A percentile compares a stretch with the other conserved stretches of the same genome.
Conservation (phyloP, 2,329 filamentous ascomycete species). For the Alternaria burnsii region DNA sequence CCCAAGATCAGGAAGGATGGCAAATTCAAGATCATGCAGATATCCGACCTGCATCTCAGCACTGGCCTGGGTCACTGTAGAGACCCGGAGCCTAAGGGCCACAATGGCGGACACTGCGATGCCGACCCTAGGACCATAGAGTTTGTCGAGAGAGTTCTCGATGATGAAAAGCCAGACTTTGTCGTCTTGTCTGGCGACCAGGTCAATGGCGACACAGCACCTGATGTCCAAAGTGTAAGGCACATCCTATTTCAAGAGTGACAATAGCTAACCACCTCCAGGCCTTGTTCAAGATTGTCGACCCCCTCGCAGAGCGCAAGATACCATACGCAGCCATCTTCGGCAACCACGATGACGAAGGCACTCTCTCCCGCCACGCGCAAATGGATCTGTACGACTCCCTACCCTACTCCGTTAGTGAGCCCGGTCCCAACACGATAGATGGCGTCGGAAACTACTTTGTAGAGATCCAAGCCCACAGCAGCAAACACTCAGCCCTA, state of each 20-base stretch:
- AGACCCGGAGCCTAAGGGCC: constrained; percentile 79
- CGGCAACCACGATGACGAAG: constrained; percentile 97
- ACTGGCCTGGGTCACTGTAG: constrained; percentile 87
- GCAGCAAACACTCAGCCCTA: constrained; percentile 85
- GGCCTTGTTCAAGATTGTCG: constrained; percentile 93
- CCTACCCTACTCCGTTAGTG: constrained; percentile 88
- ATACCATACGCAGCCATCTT: constrained; percentile 95
- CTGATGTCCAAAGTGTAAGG: constrained; percentile 83
- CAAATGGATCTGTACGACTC: constrained; percentile 89
- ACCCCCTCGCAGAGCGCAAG: constrained; percentile 82
- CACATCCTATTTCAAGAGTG: neutral
- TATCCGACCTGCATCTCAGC: constrained; percentile 92
- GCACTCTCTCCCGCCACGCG: constrained; percentile 74
- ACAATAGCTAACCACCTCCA: constrained; percentile 43
- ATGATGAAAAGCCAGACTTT: constrained; percentile 92
- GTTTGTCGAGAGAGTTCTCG: constrained; percentile 82
- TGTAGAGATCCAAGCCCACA: constrained; percentile 85
- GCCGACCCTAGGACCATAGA: constrained; percentile 91
- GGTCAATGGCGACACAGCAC: constrained; percentile 91
- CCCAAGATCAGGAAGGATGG: constrained; percentile 86
- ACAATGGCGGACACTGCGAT: constrained; percentile 81
- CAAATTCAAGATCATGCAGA: constrained; percentile 96
- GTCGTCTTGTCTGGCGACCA: constrained; percentile 94
- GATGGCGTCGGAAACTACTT: constrained; percentile 96
- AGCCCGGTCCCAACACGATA: constrained; percentile 80